Conservation (phyloP, 2,329 filamentous ascomycete genomes). For the Calonectria leucothoes region DNA sequence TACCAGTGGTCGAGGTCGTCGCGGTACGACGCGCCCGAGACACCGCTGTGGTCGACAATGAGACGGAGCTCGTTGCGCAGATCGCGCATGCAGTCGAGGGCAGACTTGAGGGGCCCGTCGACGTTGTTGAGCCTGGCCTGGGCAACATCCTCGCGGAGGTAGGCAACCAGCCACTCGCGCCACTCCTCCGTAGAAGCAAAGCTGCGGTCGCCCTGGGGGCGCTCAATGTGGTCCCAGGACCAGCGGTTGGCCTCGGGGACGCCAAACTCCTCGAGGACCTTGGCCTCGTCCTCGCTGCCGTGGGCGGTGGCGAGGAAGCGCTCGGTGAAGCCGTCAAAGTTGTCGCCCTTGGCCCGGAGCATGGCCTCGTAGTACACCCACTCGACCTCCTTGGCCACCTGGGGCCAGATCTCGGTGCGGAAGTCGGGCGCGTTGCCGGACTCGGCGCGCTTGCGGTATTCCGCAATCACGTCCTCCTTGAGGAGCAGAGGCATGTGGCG, state of each 20-base stretch:
- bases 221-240: neutral
- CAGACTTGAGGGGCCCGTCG: neutral
- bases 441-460: neutral
- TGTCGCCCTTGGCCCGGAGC: neutral
- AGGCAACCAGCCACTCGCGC: neutral
- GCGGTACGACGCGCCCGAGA: neutral
- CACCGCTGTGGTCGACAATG: neutral
- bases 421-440: neutral
- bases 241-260: neutral
- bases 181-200: neutral
- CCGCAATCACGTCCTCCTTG: neutral
- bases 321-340: neutral
- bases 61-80: constrained; percentile 4
- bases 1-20: neutral
- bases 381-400: neutral
- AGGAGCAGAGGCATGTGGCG: neutral
- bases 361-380: constrained; percentile 4
- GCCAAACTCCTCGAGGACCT: neutral
- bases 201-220: neutral
- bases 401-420: neutral
- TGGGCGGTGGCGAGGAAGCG: neutral
- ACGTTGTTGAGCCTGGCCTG: neutral
- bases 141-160: neutral
- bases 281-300: neutral
- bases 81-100: constrained; percentile 3